Base-by-base conservation (phyloP, 352 stramenopile genomes). In the Globisporangium lucens region DNA sequence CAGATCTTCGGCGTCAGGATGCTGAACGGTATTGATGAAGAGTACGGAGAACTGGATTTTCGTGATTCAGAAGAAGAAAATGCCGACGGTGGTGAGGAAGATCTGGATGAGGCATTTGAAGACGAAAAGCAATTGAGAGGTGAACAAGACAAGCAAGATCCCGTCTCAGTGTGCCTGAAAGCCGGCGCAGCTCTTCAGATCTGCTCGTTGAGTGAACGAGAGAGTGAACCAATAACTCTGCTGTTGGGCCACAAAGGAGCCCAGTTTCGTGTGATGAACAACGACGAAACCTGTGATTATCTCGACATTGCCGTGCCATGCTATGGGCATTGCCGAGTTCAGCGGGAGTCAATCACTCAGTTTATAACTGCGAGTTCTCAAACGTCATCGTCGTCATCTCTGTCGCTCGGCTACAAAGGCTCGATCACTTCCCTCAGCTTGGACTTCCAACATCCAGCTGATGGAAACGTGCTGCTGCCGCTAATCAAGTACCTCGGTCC, bases 401-500 rank as follows among this genome's bases (percentile, higher is more conserved):
- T 61, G 2, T 17, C 49, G 12, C 49, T 55, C 24, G 62, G 52
- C 30, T 67, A 67, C 27, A 51, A 20, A 22, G 62, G 62, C 35
- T 30, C 62, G 5, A 67, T 67, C 55, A 60, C 49, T 53, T 20
- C 52, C 20, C 36, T 67, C 33, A n/a, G 36, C n/a, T 51, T 69
- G 20, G 15, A 38, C 4, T 51, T 51, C 30, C 5, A 53, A 56
- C n/a, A 15, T 12, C 27, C 27, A 29, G 22, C 53, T 1, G 52
- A 56, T 33, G 43, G 55, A 5, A 59, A 57, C 20, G 38, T 38
- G 15, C n/a, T 69, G 2, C 27, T 67, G 12, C 62, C 62, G 29
- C 64, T 69, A 10, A 47, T 59, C 27, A 33, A 29, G 9, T 64
- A 69, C 29, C 46, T 69, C n/a, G 64, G 64, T 7, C 46, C 56